These are phyloP conservation scores for Trichomonas gallinae DNA, from an alignment of 208 protist genomes.

Conservation along the genomic window DNA sequence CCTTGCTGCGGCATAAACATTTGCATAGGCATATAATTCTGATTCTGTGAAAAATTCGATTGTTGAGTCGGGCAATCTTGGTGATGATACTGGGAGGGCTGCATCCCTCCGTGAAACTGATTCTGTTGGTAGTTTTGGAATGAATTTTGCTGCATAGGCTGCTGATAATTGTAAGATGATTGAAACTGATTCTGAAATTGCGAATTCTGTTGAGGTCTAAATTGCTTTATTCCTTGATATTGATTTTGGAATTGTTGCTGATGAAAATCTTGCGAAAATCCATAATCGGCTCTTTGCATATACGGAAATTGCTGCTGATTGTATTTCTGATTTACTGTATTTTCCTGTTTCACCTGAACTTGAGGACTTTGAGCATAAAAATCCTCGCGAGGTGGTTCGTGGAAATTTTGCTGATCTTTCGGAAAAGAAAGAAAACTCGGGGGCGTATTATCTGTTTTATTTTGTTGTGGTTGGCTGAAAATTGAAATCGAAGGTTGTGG, in stretches of 20 bases:
- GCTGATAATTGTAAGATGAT: background rate
- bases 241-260: background rate
- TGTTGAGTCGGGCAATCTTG: background rate
- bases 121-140: background rate
- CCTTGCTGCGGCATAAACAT: background rate
- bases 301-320: background rate
- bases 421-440: background rate
- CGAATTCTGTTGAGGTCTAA: background rate
- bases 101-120: too few relatives aligned
- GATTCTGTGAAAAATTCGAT: background rate
- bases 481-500: background rate
- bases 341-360: background rate
- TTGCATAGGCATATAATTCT: background rate
- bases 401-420: background rate
- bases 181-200: background rate
- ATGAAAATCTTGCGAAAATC: background rate
- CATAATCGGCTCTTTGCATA: background rate
- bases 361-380: background rate
- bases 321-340: background rate
- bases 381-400: background rate
- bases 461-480: background rate
- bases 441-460: background rate
- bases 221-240: background rate
- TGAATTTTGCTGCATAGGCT: background rate
- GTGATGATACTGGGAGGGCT: background rate